Conservation (phyloP, 176 grass and related monocot species). For the Tillandsia fasciculata region DNA sequence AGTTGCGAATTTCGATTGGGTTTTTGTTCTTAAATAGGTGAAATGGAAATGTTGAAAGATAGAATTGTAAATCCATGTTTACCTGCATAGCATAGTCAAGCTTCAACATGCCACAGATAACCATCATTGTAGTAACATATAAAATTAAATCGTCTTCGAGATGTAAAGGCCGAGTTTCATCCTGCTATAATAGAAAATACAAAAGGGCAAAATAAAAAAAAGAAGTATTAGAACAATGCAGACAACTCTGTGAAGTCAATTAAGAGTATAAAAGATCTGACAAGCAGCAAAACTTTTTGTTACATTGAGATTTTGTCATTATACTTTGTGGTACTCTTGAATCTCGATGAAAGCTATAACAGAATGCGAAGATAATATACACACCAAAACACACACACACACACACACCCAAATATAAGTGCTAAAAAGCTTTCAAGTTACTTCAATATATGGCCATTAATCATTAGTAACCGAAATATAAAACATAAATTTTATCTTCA, state of each 20-base stretch:
- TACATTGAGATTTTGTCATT: too few relatives aligned
- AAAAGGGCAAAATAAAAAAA: not conserved
- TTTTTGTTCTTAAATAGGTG: not conserved
- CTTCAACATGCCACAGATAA: slow-evolving; percentile 52
- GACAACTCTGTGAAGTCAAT: not conserved
- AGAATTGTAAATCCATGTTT: not conserved
- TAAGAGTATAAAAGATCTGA: too few relatives aligned
- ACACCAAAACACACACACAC: not conserved
- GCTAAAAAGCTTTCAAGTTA: not conserved
- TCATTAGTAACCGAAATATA: not conserved
- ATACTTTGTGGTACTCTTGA: too few relatives aligned
- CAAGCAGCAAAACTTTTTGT: too few relatives aligned
- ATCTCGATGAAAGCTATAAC: too few relatives aligned
- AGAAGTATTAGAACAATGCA: not conserved
- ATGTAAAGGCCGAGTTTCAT: slow-evolving; percentile 18
- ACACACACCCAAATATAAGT: not conserved
- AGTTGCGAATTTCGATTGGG: not conserved
- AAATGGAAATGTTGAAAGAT: slow-evolving; percentile 1
- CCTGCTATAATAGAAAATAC: slow-evolving; percentile 23
- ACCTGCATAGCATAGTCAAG: slow-evolving; percentile 64
- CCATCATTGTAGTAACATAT: slow-evolving; percentile 24
- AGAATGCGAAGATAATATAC: too few relatives aligned
- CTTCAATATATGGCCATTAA: not conserved
- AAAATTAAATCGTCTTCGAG: slow-evolving; percentile 23
- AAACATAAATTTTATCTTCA: not conserved